Evolutionary conservation across 2,329 filamentous ascomycete species (phyloP).

Genomic region (Cladosporium sp.): DNA sequence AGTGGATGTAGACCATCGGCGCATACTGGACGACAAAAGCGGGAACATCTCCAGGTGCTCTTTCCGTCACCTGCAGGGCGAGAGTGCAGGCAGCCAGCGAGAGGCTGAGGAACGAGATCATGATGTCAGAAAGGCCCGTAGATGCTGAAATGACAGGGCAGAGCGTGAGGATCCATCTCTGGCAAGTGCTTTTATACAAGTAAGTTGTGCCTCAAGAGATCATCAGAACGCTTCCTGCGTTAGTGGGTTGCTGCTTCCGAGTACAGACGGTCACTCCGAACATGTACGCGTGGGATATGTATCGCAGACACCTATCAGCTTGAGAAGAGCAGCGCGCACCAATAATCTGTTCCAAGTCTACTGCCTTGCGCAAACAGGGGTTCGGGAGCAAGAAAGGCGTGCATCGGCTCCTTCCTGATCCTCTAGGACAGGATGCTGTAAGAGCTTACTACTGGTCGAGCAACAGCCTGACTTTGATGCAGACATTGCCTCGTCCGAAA

Average conservation of each 20-base stretch:
- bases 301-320: not conserved
- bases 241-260: not conserved
- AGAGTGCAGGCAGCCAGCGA: not conserved
- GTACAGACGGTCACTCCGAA: not conserved
- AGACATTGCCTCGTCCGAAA: too few species aligned
- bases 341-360: too few species aligned
- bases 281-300: not conserved
- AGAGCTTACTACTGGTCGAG: too few species aligned
- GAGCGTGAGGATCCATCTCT: not conserved
- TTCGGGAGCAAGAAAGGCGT: too few species aligned
- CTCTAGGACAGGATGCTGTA: too few species aligned
- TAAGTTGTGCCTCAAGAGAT: not conserved
- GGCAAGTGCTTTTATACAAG: not conserved
- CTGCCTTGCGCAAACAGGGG: too few species aligned
- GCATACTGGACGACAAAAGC: conserved; percentile 31
- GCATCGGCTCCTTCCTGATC: too few species aligned
- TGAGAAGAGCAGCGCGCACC: not conserved
- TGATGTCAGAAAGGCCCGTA: conserved; percentile 59
- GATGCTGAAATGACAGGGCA: conserved; percentile 28
- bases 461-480: too few species aligned
- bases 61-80: not conserved
- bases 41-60: conserved; percentile 19
- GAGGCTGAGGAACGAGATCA: not conserved
- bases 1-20: conserved; percentile 43
- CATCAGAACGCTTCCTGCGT: not conserved